Base-by-base conservation (phyloP, 73 alveolate genomes). In the Uronychia setigera region DNA sequence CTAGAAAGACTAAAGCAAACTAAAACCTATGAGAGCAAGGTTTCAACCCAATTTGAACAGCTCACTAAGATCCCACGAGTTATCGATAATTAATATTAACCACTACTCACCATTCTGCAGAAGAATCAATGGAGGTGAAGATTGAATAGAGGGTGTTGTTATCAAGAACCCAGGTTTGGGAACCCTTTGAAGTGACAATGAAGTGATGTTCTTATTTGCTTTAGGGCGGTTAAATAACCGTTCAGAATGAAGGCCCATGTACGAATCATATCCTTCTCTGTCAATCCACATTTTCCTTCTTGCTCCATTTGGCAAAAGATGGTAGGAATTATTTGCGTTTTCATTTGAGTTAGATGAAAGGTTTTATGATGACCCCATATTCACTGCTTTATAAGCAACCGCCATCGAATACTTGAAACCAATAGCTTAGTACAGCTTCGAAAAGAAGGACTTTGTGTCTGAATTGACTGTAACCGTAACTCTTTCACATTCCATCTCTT, bases 131-230 rank as follows among this genome's bases (percentile, higher is more conserved):
- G 67, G 67, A 46, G 67, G 19, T 46, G 67, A 19, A 46, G 67
- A 19, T 46, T 11, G 67, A 19, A 46, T 46, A 11, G 19, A 46
- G 67, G 67, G 67, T 11, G 67, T n/a, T n/a, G n/a, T n/a, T n/a
- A n/a, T n/a, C n/a, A n/a, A n/a, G n/a, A n/a, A n/a, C n/a, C n/a
- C 67, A 46, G 67, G 67, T 46, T 46, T 46, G 67, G 67, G 5
- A 19, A 46, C 19, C 67, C 19, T 46, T 5, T 46, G 5, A 19
- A 46, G n/a, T 46, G 67, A 11, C 67, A 5, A 5, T 11, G 67
- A 11, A 19, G 5, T 46, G 67, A 11, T 46, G 67, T 5, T 5
- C n/a, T 46, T 46, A 19, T 46, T 46, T 5, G 67, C 67, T 46
- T 46, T 46, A 46, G 67, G 67, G n/a, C 19, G 67, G 5, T 46